Evolutionary conservation across 228 moss, liverwort and hornwort genomes (phyloP).

Genomic region (Sphagnum magellanicum): DNA sequence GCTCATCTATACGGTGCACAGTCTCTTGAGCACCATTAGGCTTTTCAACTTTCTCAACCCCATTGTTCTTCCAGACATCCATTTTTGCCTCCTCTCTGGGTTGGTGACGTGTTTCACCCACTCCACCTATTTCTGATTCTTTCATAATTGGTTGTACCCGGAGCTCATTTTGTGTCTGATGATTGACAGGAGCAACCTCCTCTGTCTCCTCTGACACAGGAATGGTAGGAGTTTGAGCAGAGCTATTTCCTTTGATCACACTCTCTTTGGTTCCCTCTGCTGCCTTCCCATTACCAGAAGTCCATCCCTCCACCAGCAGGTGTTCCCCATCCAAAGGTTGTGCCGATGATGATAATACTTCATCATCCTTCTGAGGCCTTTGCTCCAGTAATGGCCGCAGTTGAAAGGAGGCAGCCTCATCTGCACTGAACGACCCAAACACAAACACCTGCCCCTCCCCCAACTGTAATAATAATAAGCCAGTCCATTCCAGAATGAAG

Average conservation of each 20-base stretch:
- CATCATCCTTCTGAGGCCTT: constrained; percentile 15
- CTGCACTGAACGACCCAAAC: constrained; percentile 88
- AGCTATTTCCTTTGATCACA: not conserved
- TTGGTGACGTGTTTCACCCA: not conserved
- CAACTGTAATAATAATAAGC: no score
- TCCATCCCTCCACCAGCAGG: constrained; percentile 19
- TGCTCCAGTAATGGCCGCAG: constrained; percentile 24
- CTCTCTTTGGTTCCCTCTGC: not conserved
- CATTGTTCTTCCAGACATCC: not conserved
- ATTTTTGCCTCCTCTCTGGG: not conserved
- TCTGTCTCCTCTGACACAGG: not conserved
- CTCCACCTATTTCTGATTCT: constrained; percentile 4
- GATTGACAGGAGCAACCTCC: not conserved
- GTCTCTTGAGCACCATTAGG: constrained; percentile 13
- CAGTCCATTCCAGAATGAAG: no score
- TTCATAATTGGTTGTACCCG: not conserved
- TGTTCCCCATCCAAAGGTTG: constrained; percentile 1
- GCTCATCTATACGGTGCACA: constrained; percentile 16
- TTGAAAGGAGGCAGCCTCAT: constrained; percentile 50
- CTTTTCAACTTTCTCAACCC: constrained; percentile 17
- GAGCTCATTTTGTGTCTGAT: not conserved
- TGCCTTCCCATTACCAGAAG: constrained; percentile 7
- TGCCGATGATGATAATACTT: constrained; percentile 7
- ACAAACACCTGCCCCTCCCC: constrained; percentile 35
- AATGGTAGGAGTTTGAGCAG: not conserved